Evolutionary conservation across 2,329 filamentous ascomycete species (phyloP).

Genomic region (Ophiosphaerella herpotricha): DNA sequence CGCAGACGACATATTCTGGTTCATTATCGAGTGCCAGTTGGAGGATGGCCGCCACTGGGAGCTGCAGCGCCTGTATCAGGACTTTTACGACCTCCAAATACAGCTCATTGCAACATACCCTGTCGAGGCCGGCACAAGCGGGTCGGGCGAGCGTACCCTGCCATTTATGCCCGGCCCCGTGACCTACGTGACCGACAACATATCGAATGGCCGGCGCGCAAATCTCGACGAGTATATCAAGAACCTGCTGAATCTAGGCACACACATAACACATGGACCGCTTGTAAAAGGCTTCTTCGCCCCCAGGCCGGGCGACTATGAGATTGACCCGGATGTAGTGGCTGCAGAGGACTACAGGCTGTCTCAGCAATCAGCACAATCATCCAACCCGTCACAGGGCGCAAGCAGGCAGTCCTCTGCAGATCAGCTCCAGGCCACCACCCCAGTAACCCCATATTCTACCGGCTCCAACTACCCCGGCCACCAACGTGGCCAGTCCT

Average conservation of each 20-base stretch:
- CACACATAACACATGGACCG: conserved; percentile 81
- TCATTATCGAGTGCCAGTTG: conserved; percentile 88
- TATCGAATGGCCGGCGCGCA: conserved; percentile 88
- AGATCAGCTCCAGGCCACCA: conserved; percentile 45
- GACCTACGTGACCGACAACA: conserved; percentile 96
- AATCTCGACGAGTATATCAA: conserved; percentile 96
- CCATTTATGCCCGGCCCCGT: conserved; percentile 99
- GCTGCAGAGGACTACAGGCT: conserved; percentile 73
- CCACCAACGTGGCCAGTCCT: conserved; percentile 49
- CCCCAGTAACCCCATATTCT: conserved; percentile 42
- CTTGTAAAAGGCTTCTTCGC: conserved; percentile 90
- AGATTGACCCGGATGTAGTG: conserved; percentile 74
- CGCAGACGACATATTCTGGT: conserved; percentile 98
- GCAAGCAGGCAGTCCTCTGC: conserved; percentile 44
- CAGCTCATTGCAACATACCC: conserved; percentile 90
- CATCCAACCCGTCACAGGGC: conserved; percentile 44
- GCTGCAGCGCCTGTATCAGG: conserved; percentile 91
- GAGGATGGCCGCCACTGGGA: conserved; percentile 94
- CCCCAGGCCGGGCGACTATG: conserved; percentile 87
- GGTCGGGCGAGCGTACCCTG: conserved; percentile 73
- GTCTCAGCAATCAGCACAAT: conserved; percentile 60
- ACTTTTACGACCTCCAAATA: conserved; percentile 99
- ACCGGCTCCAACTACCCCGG: conserved; percentile 46
- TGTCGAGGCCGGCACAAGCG: conserved; percentile 86
- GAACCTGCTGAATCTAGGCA: conserved; percentile 80